Evolutionary conservation across 768 basidiomycete genomes (phyloP), one percentile per base, ranked within the genome.

Genomic region (Kwoniella mangroviensis): DNA sequence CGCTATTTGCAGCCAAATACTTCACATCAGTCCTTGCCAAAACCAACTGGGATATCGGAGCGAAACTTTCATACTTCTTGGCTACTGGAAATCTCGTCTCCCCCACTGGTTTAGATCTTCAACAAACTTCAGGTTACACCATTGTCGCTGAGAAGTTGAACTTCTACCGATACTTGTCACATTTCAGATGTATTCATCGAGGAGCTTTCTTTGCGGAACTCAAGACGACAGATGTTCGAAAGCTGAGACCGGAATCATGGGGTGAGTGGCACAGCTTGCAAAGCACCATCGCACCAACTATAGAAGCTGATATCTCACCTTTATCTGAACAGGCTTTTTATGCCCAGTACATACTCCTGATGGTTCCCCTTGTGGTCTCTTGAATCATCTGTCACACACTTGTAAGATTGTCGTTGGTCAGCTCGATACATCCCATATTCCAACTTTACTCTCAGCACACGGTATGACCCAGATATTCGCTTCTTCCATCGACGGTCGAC

Each of bases 321-420:
- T 58, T 59, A 9, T 45, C 54, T 64, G 67, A 24, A 22, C 67
- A 94, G 93, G 95, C 60, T 99, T 99, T 86, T 85, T 99, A 10
- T 99, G 97, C 79, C 97, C 97, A 22, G 97, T 99, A 19, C 97
- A 99, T 81, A 99, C 97, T 1, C 97, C 97, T 21, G 97, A 99
- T 86, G 97, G 97, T 74, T 88, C 94, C 13, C 97, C 97, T 11
- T 99, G 97, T 83, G 97, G 97, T 83, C 88, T 99, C 15, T 89
- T 99, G 67, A 99, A 98, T 84, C 97, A 99, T 82, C 88, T 99
- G 49, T 92, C 94, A 34, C 89, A 93, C 76, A 90, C 92, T 15
- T 99, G 97, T 84, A 91, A 93, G 69, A 91, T 99, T 73, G 87
- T 94, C 74, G 96, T 94, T 19, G 76, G 87, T 10, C 88, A 90